Evolutionary conservation across 2,329 filamentous ascomycete genomes (phyloP), one percentile per base, ranked within the genome.

Genomic region (Raffaelea ambrosiae): DNA sequence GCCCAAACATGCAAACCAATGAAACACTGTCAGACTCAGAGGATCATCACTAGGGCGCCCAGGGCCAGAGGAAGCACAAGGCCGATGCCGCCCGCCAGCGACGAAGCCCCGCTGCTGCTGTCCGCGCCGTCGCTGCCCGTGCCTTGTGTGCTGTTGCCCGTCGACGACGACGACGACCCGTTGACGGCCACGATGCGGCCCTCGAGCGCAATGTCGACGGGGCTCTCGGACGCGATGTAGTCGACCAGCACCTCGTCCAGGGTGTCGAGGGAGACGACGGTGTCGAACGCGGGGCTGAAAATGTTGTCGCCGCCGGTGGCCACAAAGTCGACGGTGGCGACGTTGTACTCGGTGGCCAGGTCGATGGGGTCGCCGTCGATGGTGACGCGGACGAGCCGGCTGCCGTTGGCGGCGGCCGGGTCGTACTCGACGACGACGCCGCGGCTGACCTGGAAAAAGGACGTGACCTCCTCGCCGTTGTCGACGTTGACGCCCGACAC

Each of bases 271-370:
- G 49, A 38, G 4, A 46, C 31, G 22, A 39, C 39, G 23, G 42
- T 42, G 3, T 46, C 42, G 13, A 20, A 31, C 7, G 29, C 31
- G 18, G 42, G 42, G 26, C 16, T 20, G 29, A 44, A 21, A 26
- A 44, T 44, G 57, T 81, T 83, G 55, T 84, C 81, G 14, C 80
- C 81, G 2, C 77, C 79, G 3, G 71, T 70, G 1, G 79, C 77
- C 0, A 84, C 54, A 54, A 83, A 84, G 55, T 84, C 80, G 1
- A 82, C 64, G 0, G 81, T 84, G 16, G 80, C 75, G 19, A 84
- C 61, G 11, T 68, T 71, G 59, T 84, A 84, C 23, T 70, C 48
- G 18, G 42, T 44, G 5, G 59, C 61, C 11, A 67, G 61, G 31
- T 76, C 70, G 2, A 84, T 63, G 0, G 66, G 61, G 53, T 70